Evolutionary conservation across 1,139 yeast species (phyloP), one percentile per base, ranked within the genome.

Genomic region (Kodamaea alishanica): DNA sequence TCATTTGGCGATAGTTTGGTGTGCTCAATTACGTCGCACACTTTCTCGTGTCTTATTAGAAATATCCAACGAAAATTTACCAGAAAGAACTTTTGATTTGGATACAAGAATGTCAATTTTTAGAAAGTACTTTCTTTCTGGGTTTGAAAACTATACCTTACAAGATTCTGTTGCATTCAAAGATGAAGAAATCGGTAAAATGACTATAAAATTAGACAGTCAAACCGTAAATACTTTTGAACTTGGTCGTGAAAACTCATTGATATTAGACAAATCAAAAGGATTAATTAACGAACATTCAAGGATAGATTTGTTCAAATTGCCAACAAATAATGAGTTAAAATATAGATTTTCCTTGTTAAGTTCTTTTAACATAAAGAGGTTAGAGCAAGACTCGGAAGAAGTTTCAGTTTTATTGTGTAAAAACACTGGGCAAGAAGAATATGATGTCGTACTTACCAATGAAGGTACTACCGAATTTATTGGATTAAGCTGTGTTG

Each of bases 1-100:
- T 59, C 99, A 94, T 62, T 72, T 89, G 49, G 97, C 98, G 0
- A 82, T 94, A 38, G 96, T 90, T 1, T 94, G 99, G 99, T 94
- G 99, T 62, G 85, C 82, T 43, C 97, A 92, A 57, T 64, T 89
- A 30, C 73, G 98, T 39, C 69, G 73, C 31, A 77, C 73, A 6
- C 49, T 92, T 2, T 84, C 86, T 8, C 67, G 70, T 33, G 64
- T 80, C 0, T 55, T 94, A 25, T 63, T 86, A 33, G 83, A 77
- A 30, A 69, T 84, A 11, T 75, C 78, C 2, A 84, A 86, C 51
- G 56, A 58, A 24, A 45, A 50, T 0, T 50, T 66, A 0, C 66
- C 79, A 0, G 40, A 51, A 5, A 75, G 74, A 48, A 81, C 89
- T 0, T 65, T 64, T 35, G 52, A 75, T 0, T 62, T 86, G 33